Evolutionary conservation across 805 yeast genomes (phyloP).

Genomic region (Pichia membranifaciens): DNA sequence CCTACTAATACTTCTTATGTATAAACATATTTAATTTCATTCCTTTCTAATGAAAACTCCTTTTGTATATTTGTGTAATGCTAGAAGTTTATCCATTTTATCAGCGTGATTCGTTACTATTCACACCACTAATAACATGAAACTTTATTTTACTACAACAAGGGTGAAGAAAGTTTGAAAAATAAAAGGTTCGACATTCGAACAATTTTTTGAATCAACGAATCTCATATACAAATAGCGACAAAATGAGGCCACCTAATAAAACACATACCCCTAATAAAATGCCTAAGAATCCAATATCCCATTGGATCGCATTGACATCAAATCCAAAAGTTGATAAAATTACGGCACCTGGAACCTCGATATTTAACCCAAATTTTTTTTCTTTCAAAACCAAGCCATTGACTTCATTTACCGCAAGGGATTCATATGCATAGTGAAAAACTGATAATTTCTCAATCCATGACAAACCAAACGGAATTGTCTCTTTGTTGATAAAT

Average conservation of each 20-base stretch:
- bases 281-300: constrained; percentile 52
- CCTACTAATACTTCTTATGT: too few relatives aligned
- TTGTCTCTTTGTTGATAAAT: constrained; percentile 73
- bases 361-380: constrained; percentile 89
- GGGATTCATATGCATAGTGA: constrained; percentile 93
- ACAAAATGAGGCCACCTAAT: constrained; percentile 71
- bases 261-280: constrained; percentile 55
- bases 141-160: too few relatives aligned
- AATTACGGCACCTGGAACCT: constrained; percentile 97
- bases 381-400: constrained; percentile 77
- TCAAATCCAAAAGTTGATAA: constrained; percentile 92
- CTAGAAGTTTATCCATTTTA: too few relatives aligned
- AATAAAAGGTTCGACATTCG: too few relatives aligned
- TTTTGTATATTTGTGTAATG: too few relatives aligned
- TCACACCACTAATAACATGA: too few relatives aligned
- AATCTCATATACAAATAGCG: constrained; percentile 67
- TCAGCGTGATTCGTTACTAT: too few relatives aligned
- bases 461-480: constrained; percentile 49
- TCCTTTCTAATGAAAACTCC: too few relatives aligned
- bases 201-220: constrained; percentile 33
- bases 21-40: too few relatives aligned
- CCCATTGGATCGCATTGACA: constrained; percentile 67
- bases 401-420: constrained; percentile 87
- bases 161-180: too few relatives aligned
- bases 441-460: constrained; percentile 82